These are phyloP conservation scores for Scleroderma citrinum DNA, from an alignment of 768 basidiomycete genomes.

Conservation along the genomic window DNA sequence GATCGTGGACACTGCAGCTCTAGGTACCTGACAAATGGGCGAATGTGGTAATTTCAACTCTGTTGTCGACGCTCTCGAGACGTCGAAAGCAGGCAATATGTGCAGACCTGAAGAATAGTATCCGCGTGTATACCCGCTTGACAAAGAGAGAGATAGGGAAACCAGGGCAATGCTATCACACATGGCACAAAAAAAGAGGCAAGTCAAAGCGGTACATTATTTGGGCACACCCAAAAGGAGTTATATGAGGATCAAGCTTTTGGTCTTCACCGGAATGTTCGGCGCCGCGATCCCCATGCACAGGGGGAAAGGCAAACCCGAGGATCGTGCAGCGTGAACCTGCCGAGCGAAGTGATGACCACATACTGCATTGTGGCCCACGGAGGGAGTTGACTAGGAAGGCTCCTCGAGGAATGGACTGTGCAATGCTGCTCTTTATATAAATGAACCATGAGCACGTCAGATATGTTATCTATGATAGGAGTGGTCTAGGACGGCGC, in stretches of 20 bases:
- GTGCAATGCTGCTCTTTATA: constrained; percentile 18
- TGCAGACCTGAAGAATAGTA: neutral
- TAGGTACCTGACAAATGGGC: neutral
- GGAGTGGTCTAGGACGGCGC: no score
- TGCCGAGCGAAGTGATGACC: neutral
- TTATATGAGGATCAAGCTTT: constrained; percentile 47
- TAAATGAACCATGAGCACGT: constrained; percentile 29
- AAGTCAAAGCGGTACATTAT: no score
- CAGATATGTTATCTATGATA: no score
- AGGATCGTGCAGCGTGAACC: constrained; percentile 11
- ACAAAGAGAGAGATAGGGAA: neutral
- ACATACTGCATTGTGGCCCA: no score
- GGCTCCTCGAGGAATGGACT: constrained; percentile 1
- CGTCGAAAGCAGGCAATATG: no score
- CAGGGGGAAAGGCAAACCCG: no score
- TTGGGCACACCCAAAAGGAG: constrained; percentile 65
- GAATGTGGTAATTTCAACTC: neutral
- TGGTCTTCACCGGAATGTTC: constrained; percentile 22
- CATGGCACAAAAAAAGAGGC: neutral
- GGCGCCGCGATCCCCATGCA: no score
- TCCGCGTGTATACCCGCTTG: no score
- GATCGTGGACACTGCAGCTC: no score
- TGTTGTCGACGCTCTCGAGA: no score
- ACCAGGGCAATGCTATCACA: neutral
- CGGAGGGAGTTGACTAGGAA: constrained; percentile 11